Conservation (phyloP, 2,329 filamentous ascomycete species). For the Colletotrichum abscissum region DNA sequence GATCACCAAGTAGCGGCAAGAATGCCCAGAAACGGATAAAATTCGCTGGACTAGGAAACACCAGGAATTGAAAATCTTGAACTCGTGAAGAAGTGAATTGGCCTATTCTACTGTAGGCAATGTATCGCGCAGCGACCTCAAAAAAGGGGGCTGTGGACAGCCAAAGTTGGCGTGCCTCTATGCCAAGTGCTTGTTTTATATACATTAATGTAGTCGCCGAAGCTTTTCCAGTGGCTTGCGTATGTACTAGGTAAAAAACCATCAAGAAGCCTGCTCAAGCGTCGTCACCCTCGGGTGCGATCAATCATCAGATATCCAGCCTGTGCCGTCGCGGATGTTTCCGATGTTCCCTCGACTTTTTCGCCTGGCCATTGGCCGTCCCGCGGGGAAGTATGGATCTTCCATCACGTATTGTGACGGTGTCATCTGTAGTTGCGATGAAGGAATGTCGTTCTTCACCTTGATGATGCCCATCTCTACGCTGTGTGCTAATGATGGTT, state of each 20-base stretch:
- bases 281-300: background rate
- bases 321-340: constrained; percentile 11
- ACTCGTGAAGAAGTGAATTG: constrained; percentile 19
- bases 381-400: constrained; percentile 28
- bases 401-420: constrained; percentile 23
- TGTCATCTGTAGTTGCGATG: background rate
- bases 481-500: constrained; percentile 22
- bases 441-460: constrained; percentile 11
- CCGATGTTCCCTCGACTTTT: constrained; percentile 15
- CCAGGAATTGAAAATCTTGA: background rate
- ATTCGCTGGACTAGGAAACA: background rate
- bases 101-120: background rate
- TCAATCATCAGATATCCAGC: constrained; percentile 28
- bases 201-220: constrained; percentile 20
- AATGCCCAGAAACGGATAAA: background rate
- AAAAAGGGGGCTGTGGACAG: background rate
- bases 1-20: background rate
- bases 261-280: background rate
- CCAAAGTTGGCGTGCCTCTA: background rate
- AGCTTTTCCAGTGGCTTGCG: background rate
- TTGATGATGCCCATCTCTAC: constrained; percentile 34
- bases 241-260: constrained; percentile 4
- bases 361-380: constrained; percentile 16
- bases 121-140: constrained; percentile 6
- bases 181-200: constrained; percentile 19